Evolutionary conservation across 208 protist genomes (phyloP).

Genomic region (Trypanosoma brucei): DNA sequence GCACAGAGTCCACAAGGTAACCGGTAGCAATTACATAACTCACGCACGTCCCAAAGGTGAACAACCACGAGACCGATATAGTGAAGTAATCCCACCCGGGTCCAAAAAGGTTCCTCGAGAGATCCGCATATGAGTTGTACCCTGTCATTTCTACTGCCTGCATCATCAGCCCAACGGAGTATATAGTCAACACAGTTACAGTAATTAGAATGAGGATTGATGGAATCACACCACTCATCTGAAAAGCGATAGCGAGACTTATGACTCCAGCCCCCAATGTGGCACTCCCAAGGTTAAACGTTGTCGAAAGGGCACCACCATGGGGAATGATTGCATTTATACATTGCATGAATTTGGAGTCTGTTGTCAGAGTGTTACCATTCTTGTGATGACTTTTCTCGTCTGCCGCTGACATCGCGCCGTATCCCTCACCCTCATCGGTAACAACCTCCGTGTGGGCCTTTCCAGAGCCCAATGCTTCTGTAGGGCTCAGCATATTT

Average conservation of each 20-base stretch:
- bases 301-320: constrained; percentile 61
- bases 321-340: constrained; percentile 41
- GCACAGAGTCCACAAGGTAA: constrained; percentile 46
- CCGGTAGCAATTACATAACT: constrained; percentile 80
- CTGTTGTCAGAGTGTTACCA: neutral
- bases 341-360: neutral
- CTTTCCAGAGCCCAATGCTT: neutral
- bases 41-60: constrained; percentile 81
- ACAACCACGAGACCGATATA: constrained; percentile 73
- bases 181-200: constrained; percentile 63
- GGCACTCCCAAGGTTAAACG: constrained; percentile 70
- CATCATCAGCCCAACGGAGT: constrained; percentile 78
- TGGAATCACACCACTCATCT: constrained; percentile 45
- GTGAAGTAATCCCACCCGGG: constrained; percentile 72
- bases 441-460: neutral
- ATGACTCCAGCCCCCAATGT: constrained; percentile 79
- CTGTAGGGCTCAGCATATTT: neutral
- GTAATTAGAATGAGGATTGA: constrained; percentile 49
- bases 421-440: neutral
- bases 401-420: neutral
- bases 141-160: constrained; percentile 64
- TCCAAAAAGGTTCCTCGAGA: constrained; percentile 64
- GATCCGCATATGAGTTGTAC: constrained; percentile 53
- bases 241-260: constrained; percentile 67
- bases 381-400: neutral